phyloP scores from a whole-genome alignment of 2,329 filamentous ascomycete species.

The Fusarium setosum region DNA sequence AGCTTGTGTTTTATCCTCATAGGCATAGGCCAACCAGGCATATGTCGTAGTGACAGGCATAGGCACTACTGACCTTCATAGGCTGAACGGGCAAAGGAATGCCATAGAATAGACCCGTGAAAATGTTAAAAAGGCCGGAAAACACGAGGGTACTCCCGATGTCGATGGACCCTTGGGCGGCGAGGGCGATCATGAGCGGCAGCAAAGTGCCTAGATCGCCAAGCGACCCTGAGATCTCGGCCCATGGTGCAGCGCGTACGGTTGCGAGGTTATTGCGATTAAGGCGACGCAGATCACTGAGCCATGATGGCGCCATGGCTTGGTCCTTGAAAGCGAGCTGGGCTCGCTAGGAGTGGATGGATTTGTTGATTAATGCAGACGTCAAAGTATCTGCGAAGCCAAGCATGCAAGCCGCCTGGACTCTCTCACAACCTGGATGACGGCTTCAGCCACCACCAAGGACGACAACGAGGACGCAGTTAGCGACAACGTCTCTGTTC shows the following conservation, averaged over 20 bases:
- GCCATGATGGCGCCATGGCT: constrained; percentile 42
- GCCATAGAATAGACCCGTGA: constrained; percentile 85
- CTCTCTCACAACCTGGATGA: neutral
- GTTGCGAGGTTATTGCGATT: constrained; percentile 62
- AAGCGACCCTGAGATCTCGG: constrained; percentile 87
- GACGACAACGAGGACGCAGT: neutral
- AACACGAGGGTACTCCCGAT: constrained; percentile 88
- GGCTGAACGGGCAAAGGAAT: constrained; percentile 93
- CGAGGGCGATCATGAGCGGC: constrained; percentile 88
- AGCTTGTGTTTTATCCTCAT: neutral
- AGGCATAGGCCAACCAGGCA: neutral
- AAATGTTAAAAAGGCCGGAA: constrained; percentile 86
- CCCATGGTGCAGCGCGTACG: constrained; percentile 58
- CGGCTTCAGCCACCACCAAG: neutral
- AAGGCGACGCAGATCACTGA: constrained; percentile 44
- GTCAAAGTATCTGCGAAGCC: neutral
- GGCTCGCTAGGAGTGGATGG: neutral
- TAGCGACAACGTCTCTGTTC: neutral
- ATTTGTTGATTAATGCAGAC: neutral
- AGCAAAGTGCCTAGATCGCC: constrained; percentile 92
- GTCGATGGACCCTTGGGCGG: constrained; percentile 81
- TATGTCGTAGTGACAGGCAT: neutral
- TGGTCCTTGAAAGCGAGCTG: neutral
- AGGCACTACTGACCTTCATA: constrained; percentile 66
- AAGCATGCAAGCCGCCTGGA: neutral